Base-by-base conservation (phyloP, 306 rosid genomes). In the Betula pendula region DNA sequence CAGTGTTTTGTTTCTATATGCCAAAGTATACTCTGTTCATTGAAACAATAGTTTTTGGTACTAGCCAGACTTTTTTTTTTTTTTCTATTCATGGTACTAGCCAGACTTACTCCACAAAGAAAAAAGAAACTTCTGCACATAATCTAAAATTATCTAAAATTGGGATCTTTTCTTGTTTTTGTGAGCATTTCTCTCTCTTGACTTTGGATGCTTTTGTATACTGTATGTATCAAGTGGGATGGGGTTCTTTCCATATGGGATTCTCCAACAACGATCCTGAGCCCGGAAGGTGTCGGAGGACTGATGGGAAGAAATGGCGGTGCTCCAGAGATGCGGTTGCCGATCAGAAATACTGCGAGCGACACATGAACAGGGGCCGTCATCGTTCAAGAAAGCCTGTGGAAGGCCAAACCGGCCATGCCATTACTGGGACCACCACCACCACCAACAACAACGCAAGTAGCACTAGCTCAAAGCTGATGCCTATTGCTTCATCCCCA, bases 371-470 rank as follows among this genome's bases (percentile, higher is more conserved):
- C 87, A 87, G 97, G 80, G 98, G 98, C 83, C 97, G 98, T 85
- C 98, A 93, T 80, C 98, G 97, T 93, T 93, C 98, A 93, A 93
- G 98, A 95, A 95, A 95, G 99, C 99, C 96, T 95, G 99, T 95
- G 99, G 99, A 93, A 93, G 92, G 92, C 87, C 97, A 88, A 77
- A 74, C 89, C n/a, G 94, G 96, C 91, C 94, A 85, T 40, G 84
- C 92, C 71, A 85, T 78, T 50, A 80, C 93, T 55, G 82, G 82
- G 68, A 77, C 89, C 29, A 43, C 73, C n/a, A 31, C 70, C 22
- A 65, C 75, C 47, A 20, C 77, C 76, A 35, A 0, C 40, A 38
- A 0, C 8, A 38, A 38, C 7, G 52, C 51, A 73, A n/a, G n/a
- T n/a, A n/a, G 74, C 47, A 40, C 52, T 10, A 65, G 81, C 68